Evolutionary conservation across 768 basidiomycete species (phyloP), one percentile per base, ranked within the genome.

Genomic region (Coprinopsis marcescibilis): DNA sequence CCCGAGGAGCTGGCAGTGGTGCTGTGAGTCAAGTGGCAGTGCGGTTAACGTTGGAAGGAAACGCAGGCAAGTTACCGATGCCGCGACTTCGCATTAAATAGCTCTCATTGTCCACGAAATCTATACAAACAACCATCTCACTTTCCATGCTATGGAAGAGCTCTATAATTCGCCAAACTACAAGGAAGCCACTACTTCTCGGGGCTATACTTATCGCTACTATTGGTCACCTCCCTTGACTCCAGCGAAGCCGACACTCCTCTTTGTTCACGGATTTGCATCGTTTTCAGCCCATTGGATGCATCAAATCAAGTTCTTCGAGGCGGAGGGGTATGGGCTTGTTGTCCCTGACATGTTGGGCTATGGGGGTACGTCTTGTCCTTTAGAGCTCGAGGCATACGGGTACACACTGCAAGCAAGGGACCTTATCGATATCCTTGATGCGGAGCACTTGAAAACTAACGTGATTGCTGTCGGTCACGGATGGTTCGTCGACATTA

Each of bases 341-440:
- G 55, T 78, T 34, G 74, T 64, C 7, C 76, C 71, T 10, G 76
- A 79, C 49, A 61, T 73, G 57, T 64, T 78, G 12, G 78, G 76
- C 11, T 76, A 75, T 39, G 78, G 76, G 11, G 68, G 62, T 0
- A 71, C 73, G 0, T 67, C 69, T 48, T 75, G 74, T 51, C 77
- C 77, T 2, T 52, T 55, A 1, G 67, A 74, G 23, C 48, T 62
- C 1, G 59, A 60, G 29, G 61, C 56, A 19, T 79, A 76, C 57
- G 53, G 59, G 17, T 51, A 60, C 11, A 71, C 57, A 47, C 57
- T 62, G 20, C 58, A 77, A 34, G 64, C 63, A 45, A 59, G 68
- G 38, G 73, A 75, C 52, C 47, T 75, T 15, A 41, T 72, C 13
- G 72, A 73, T 39, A 65, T 75, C 17, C 48, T 76, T 26, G 65